Evolutionary conservation across 192 early-diverging fungal genomes (phyloP), one percentile per base, ranked within the genome.

Genomic region (Piromyces finnis): DNA sequence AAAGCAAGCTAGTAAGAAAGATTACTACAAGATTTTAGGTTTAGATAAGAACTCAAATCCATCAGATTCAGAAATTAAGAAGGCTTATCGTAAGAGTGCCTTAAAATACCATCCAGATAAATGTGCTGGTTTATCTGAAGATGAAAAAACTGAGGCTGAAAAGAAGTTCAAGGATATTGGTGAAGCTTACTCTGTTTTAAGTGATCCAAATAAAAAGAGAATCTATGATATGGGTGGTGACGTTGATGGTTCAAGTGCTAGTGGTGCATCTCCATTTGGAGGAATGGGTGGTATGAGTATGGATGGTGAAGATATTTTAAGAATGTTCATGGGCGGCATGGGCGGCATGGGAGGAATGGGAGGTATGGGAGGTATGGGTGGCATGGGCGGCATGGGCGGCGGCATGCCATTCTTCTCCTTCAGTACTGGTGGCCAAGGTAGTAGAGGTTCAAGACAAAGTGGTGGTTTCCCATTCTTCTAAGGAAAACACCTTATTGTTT

Each of bases 11-110:
- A 86, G 92, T 85, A 90, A 94, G 79, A 98, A 98, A 84, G 96
- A 99, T 84, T 98, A 97, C 82, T 99, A 99, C 86, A 92, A 96
- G 85, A 93, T 98, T 80, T 84, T 99, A 26, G 94, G 92, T 15
- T 84, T 97, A 28, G 30, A 84, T 15, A 93, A 92, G 84, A 85
- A 88, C 77, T 94, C 95, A 16, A 85, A 88, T 59, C 94, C 95
- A 26, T 84, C 84, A 29, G 96, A 98, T 26, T 89, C 89, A 28
- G 92, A 92, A 51, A 92, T 95, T 82, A 94, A 94, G 82, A 93
- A 93, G 86, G 93, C 93, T 17, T 95, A 95, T 81, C 80, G 88
- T 6, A 89, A 87, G 78, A 86, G 94, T 18, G 96, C 95, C 4
- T 88, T 99, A 26, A 85, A 90, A 81, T 91, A 95, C 85, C 96